A percentile compares a stretch with the other conserved stretches of the same genome.
These are phyloP conservation scores for Sesbania bispinosa DNA, from an alignment of 306 rosid genomes.

Conservation along the genomic window DNA sequence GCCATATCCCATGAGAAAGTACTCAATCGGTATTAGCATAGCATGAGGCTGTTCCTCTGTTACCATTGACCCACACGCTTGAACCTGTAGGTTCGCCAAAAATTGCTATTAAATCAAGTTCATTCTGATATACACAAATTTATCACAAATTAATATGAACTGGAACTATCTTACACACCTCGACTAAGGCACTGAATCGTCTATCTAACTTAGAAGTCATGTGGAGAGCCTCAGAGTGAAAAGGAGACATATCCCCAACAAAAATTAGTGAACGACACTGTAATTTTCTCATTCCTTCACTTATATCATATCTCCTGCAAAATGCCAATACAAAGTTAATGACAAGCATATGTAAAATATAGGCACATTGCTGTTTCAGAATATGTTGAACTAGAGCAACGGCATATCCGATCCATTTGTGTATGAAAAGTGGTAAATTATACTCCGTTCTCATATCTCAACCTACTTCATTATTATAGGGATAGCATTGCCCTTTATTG, in stretches of 20 bases:
- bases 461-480: no score
- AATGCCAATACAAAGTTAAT: conserved; percentile 2
- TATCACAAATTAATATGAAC: neutral
- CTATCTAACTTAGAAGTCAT: conserved; percentile 79
- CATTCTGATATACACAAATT: neutral
- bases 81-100: conserved; percentile 55
- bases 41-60: conserved; percentile 97
- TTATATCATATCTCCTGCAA: conserved; percentile 68
- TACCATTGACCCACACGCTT: conserved; percentile 91
- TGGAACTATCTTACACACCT: conserved; percentile 42
- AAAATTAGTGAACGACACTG: conserved; percentile 81
- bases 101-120: neutral
- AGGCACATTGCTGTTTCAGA: conserved; percentile 6
- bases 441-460: no score
- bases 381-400: neutral
- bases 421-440: neutral
- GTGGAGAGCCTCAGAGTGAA: conserved; percentile 68
- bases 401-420: neutral
- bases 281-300: conserved; percentile 66
- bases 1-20: conserved; percentile 87
- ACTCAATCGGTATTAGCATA: conserved; percentile 86
- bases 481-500: no score
- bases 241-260: conserved; percentile 82
- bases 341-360: neutral
- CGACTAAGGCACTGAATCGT: conserved; percentile 80